Conservation (phyloP, 2,329 filamentous ascomycete genomes). For the Mollisiaceae sp. region DNA sequence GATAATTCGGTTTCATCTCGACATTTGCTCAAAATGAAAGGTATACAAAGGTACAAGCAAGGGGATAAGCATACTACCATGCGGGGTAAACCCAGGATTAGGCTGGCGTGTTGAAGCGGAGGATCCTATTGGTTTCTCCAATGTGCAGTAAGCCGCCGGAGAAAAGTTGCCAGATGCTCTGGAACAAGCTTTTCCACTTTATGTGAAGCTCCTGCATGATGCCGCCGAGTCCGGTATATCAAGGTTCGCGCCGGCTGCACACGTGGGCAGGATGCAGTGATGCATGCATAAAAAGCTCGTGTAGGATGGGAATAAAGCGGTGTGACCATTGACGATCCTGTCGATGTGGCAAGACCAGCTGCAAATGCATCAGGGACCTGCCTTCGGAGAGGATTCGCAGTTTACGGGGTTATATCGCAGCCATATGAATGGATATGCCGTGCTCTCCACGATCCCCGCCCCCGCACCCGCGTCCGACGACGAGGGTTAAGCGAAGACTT, state of each 20-base stretch:
- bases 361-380: not conserved
- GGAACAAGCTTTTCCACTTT: slow-evolving; percentile 8
- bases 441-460: not conserved
- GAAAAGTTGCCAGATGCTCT: not conserved
- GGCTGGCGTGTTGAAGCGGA: not conserved
- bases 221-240: not conserved
- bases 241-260: not conserved
- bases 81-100: not conserved
- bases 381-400: slow-evolving; percentile 11
- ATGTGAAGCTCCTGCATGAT: slow-evolving; percentile 2
- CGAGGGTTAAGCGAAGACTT: not conserved
- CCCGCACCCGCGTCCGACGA: not conserved
- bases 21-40: not conserved
- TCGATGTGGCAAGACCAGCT: not conserved
- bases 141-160: not conserved
- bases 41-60: not conserved
- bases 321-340: not conserved
- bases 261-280: not conserved
- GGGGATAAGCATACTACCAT: not conserved
- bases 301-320: not conserved
- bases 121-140: not conserved
- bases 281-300: not conserved
- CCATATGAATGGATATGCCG: slow-evolving; percentile 2
- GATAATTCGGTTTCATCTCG: not conserved
- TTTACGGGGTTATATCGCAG: slow-evolving; percentile 12